Base-by-base conservation (phyloP, 352 stramenopile species). In the Pythium myriotylum region DNA sequence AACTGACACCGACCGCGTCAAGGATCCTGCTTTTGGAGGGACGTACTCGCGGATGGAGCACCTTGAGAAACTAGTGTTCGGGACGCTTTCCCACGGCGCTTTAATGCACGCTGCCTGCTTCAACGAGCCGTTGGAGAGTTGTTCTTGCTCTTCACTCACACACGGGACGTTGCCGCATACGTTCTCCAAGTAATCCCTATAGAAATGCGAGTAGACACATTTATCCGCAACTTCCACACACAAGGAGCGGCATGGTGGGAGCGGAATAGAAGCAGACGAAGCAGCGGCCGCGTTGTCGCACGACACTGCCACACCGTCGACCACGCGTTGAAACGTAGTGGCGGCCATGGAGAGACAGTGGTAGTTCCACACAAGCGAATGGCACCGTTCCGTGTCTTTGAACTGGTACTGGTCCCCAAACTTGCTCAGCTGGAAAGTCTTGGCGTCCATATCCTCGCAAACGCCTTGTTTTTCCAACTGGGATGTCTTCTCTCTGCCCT, bases 141-240 rank as follows among this genome's bases (percentile, higher is more conserved):
- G 24, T 32, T 86, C 77, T 19, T 86, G 55, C 23, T 75, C 69
- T 54, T 89, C 80, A 17, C 53, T 79, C 35, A 88, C 74, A 40
- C 82, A 92, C 1, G 55, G 56, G 4, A 92, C 76, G 37, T 79
- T 84, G n/a, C 73, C 76, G 39, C 82, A 92, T 2, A 90, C 80
- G 17, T 88, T 79, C 23, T 84, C 73, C 12, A 92, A 54, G 48
- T 88, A 90, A 6, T 73, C 53, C 10, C 74, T 70, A 53, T 89
- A 92, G 13, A 89, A 81, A 52, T 86, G 75, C 59, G 76, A 84
- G 59, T 88, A 92, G 22, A 92, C 80, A 23, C 82, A 92, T 37
- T 83, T 85, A 65, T 92, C 82, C 24, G 82, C 80, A 32, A 92
- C 80, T 35, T 92, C 80, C 19, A 92, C 82, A 20, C 80, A 90